These are phyloP conservation scores for Medicago lupulina DNA, from an alignment of 306 rosid genomes.

Conservation along the genomic window DNA sequence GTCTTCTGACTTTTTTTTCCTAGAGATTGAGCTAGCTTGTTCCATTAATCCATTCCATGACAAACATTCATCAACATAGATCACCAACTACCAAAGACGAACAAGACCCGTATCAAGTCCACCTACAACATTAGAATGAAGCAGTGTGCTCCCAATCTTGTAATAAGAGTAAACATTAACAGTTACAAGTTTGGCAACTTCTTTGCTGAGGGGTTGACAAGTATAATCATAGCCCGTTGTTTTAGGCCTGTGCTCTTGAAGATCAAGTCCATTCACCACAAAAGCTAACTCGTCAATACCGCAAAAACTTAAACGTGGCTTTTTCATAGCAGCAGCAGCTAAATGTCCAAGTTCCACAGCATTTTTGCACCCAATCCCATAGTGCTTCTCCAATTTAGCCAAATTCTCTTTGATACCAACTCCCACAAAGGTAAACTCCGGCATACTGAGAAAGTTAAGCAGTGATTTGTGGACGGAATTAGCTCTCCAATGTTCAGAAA, in stretches of 20 bases:
- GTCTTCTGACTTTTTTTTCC: too few relatives aligned
- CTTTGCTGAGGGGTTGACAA: background rate
- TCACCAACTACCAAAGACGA: too few relatives aligned
- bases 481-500: accelerated
- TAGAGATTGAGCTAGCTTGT: too few relatives aligned
- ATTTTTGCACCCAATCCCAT: conserved; percentile 10
- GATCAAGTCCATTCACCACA: background rate
- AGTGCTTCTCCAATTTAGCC: conserved; percentile 19
- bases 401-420: conserved; percentile 3
- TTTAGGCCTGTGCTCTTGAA: background rate
- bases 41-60: too few relatives aligned
- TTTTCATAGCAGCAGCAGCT: background rate
- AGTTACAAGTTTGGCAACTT: background rate
- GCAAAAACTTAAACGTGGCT: background rate
- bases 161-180: conserved; percentile 2
- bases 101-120: too few relatives aligned
- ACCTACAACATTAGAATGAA: background rate
- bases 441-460: conserved; percentile 4
- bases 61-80: too few relatives aligned
- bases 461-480: background rate
- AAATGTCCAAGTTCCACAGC: background rate
- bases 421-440: conserved; percentile 13
- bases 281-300: background rate
- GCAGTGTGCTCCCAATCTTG: background rate
- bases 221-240: background rate